Evolutionary conservation across 345 rosid genomes (phyloP).

Genomic region (Gossypium australe): DNA sequence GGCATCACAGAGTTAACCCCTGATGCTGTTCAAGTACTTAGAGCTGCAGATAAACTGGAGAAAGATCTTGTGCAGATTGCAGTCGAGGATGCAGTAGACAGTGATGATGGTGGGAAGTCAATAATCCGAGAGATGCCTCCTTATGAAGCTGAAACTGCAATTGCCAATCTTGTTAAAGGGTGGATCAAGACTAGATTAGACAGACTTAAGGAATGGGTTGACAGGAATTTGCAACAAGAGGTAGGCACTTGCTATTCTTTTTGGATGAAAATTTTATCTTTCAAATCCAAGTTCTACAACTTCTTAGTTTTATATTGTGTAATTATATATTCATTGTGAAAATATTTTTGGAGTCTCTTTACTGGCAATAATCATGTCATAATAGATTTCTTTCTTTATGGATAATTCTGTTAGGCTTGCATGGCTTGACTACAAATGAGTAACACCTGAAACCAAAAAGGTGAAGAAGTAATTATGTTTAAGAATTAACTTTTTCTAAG

Average conservation of each 20-base stretch:
- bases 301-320: not conserved
- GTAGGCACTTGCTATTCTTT: constrained; percentile 27
- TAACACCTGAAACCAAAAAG: not conserved
- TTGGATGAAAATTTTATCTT: not conserved
- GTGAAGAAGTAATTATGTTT: not conserved
- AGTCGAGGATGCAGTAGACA: constrained; percentile 92
- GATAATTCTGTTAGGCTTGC: not conserved
- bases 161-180: constrained; percentile 74
- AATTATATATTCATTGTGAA: too few species aligned
- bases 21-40: constrained; percentile 78
- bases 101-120: constrained; percentile 98
- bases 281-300: not conserved
- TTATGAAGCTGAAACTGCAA: constrained; percentile 78
- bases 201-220: constrained; percentile 86
- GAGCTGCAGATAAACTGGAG: constrained; percentile 94
- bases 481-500: too few species aligned
- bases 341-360: not conserved
- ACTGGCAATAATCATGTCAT: not conserved
- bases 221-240: constrained; percentile 88
- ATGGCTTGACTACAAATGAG: not conserved
- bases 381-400: not conserved
- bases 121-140: constrained; percentile 99
- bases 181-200: constrained; percentile 83
- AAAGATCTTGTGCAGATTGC: constrained; percentile 98
- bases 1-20: constrained; percentile 79